These are phyloP conservation scores for Hyaloscypha hepaticicola DNA, from an alignment of 495 filamentous ascomycete genomes.

Conservation along the genomic window DNA sequence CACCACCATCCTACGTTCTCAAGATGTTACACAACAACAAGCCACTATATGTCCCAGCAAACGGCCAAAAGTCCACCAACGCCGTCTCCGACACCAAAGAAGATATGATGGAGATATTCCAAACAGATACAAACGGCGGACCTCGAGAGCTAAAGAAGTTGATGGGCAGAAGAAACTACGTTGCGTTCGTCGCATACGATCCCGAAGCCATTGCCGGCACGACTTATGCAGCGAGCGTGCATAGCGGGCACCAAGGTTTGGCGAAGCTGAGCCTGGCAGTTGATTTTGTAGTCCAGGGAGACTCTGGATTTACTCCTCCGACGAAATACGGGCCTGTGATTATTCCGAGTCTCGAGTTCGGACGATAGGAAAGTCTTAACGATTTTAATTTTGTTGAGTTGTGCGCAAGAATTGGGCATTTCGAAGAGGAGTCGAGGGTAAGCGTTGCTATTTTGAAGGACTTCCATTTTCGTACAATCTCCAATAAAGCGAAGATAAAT, in stretches of 20 bases:
- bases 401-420: constrained; percentile 18
- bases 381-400: background rate
- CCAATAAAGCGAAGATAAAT: constrained; percentile 10
- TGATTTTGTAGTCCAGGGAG: constrained; percentile 96
- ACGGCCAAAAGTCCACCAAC: constrained; percentile 77
- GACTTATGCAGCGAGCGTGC: constrained; percentile 44
- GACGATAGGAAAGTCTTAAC: constrained; percentile 42
- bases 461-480: background rate
- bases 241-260: constrained; percentile 44
- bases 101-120: constrained; percentile 99
- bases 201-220: constrained; percentile 66
- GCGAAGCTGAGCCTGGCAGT: constrained; percentile 86
- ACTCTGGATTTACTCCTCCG: constrained; percentile 71
- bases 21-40: constrained; percentile 92
- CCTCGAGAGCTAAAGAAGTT: constrained; percentile 80
- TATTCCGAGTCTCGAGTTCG: constrained; percentile 88
- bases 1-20: constrained; percentile 78
- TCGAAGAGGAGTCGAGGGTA: constrained; percentile 27
- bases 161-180: constrained; percentile 91
- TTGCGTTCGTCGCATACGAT: constrained; percentile 91
- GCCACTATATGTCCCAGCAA: constrained; percentile 82
- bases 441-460: constrained; percentile 20
- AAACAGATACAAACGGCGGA: constrained; percentile 78
- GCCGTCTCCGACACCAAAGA: constrained; percentile 78
- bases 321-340: constrained; percentile 98